Evolutionary conservation across 768 basidiomycete species (phyloP).

Genomic region (Mycena capillaripes): DNA sequence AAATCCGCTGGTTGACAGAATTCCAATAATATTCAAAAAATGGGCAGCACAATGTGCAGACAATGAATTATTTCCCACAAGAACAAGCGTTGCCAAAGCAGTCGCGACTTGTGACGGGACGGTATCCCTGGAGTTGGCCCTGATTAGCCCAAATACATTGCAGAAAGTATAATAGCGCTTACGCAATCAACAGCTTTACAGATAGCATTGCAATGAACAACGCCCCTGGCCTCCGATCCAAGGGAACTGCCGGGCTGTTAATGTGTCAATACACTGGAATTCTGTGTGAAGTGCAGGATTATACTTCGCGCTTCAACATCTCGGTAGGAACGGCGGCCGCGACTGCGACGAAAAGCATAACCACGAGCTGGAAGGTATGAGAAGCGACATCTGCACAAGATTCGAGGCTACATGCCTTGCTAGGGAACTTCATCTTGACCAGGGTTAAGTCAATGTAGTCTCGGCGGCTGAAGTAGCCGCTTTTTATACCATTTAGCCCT

Average conservation of each 20-base stretch:
- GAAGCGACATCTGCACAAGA: neutral
- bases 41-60: slow-evolving; percentile 5
- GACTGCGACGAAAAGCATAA: slow-evolving; percentile 2
- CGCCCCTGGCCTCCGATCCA: too few relatives aligned
- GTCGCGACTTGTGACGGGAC: neutral
- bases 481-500: too few relatives aligned
- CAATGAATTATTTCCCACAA: slow-evolving; percentile 4
- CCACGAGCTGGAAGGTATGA: too few relatives aligned
- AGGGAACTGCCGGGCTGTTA: too few relatives aligned
- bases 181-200: neutral
- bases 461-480: neutral
- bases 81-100: neutral
- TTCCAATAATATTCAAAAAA: slow-evolving; percentile 8
- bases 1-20: too few relatives aligned
- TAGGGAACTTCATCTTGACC: neutral
- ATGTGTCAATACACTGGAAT: too few relatives aligned
- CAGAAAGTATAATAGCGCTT: too few relatives aligned
- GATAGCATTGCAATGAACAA: neutral
- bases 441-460: neutral
- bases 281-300: slow-evolving; percentile 2
- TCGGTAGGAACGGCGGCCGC: neutral
- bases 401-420: neutral
- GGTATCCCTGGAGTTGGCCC: neutral
- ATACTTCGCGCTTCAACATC: slow-evolving; percentile 3
- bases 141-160: too few relatives aligned